Evolutionary conservation across 2,329 filamentous ascomycete species (phyloP).

Genomic region (Ceratocystis cacaofunesta): DNA sequence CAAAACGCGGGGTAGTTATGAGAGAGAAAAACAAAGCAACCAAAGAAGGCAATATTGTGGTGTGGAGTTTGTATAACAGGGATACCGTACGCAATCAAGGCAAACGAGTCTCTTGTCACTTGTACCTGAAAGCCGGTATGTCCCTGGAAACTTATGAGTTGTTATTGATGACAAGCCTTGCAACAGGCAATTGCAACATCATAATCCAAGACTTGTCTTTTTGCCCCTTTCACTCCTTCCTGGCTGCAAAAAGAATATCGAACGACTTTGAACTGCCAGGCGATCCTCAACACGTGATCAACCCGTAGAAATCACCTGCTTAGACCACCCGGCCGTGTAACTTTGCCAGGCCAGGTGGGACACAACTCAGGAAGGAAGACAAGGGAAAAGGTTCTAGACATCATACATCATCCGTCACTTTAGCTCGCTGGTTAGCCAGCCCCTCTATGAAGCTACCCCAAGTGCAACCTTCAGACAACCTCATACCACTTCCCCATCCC

Average conservation of each 20-base stretch:
- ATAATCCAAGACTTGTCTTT: neutral
- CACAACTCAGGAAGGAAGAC: neutral
- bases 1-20: conserved; percentile 5
- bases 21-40: too few relatives aligned
- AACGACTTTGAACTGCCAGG: conserved; percentile 5
- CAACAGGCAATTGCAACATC: neutral
- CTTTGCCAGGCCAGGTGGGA: neutral
- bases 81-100: neutral
- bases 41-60: too few relatives aligned
- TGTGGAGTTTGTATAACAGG: too few relatives aligned
- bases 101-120: neutral
- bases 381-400: neutral
- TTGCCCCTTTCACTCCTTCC: too few relatives aligned
- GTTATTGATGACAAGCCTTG: neutral
- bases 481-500: neutral
- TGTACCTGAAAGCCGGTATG: neutral
- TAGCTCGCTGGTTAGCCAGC: neutral
- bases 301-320: conserved; percentile 6
- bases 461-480: neutral
- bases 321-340: neutral
- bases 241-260: neutral
- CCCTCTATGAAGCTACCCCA: neutral
- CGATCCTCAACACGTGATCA: conserved; percentile 8
- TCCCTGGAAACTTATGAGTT: neutral
- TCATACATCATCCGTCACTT: neutral